Evolutionary conservation across 2,329 filamentous ascomycete species (phyloP).

Genomic region (Ophiostoma piceae): DNA sequence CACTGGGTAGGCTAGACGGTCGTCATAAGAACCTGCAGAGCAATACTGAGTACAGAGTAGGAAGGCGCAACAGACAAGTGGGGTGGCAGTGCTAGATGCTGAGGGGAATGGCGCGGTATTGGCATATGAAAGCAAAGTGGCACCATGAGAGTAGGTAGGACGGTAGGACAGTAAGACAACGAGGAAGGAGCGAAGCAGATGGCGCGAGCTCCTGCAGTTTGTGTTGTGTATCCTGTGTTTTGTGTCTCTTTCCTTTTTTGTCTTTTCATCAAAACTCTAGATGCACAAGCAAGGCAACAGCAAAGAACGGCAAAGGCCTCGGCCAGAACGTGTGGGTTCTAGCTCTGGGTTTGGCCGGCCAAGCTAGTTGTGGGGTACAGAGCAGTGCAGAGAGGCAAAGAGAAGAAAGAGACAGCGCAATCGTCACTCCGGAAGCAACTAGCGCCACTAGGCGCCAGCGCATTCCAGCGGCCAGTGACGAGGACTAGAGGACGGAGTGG

Average conservation of each 20-base stretch:
- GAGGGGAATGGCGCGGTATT: constrained; percentile 5
- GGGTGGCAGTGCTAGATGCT: constrained; percentile 6
- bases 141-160: no score
- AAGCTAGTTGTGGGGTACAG: background rate
- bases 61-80: background rate
- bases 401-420: no score
- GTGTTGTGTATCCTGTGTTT: background rate
- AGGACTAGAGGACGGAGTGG: background rate
- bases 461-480: no score
- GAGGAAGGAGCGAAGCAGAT: background rate
- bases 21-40: background rate
- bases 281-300: no score
- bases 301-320: background rate
- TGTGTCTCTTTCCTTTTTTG: no score
- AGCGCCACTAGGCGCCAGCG: background rate
- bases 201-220: background rate
- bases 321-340: constrained; percentile 4
- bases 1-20: no score
- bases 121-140: background rate
- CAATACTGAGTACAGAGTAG: background rate
- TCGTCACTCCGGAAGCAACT: background rate
- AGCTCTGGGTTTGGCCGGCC: background rate
- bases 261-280: no score
- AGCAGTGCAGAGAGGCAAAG: background rate
- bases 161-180: background rate